Base-by-base conservation (phyloP, 805 yeast genomes). In the Wickerhamiella sergipiensis region DNA sequence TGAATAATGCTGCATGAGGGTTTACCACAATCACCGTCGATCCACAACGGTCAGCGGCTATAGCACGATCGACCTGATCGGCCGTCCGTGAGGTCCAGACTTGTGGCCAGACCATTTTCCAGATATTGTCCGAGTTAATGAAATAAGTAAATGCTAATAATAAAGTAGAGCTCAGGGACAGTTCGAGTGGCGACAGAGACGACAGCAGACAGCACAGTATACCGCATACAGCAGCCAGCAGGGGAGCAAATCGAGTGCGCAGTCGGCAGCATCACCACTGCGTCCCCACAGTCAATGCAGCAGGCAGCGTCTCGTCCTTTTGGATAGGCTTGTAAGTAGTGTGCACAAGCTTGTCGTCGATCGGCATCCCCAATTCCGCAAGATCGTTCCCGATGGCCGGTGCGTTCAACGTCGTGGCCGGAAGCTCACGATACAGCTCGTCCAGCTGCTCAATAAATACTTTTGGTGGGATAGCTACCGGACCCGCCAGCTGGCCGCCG, bases 401-500 rank as follows among this genome's bases (percentile, higher is more conserved):
- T 12, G 38, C 39, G n/a, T 48, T 39, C 9, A 60, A 53, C 4
- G 33, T 47, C 2, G 48, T 39, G 6, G 43, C 39, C 18, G 51
- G 55, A 17, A 65, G 53, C 17, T 49, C 43, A 22, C 40, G 65
- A 71, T 62, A 79, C 70, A 57, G 63, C 68, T 47, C 54, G 52
- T 63, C 68, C 51, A 53, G 56, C 43, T 57, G 62, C 53, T 55
- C 64, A 50, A 52, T 57, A 68, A 67, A 68, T 46, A 61, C 66
- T 49, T 59, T 61, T 47, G 53, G 47, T 13, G 59, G 57, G 15
- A 59, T 53, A 33, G 52, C 59, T 18, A 55, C 64, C n/a, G 67
- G 67, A 12, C 65, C 72, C 4, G 77, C 73, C 18, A 87, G 75
- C 59, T 88, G 89, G 0, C 98, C 98, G 21, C 98, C 97, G 10